phyloP scores from a whole-genome alignment of 208 protist species.

The Trypanosoma vivax region DNA sequence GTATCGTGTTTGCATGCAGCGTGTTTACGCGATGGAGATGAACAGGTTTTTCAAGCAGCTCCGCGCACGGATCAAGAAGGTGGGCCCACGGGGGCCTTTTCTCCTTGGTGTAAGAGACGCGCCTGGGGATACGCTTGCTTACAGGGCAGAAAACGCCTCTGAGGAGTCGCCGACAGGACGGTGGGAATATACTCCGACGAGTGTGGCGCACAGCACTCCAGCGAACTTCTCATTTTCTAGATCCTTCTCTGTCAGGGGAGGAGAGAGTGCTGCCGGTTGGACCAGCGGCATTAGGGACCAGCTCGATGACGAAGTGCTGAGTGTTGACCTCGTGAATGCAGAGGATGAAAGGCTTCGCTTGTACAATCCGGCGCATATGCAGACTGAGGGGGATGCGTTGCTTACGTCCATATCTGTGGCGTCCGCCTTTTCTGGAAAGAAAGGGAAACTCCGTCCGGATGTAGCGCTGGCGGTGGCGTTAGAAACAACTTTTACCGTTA shows the following conservation, averaged over 20 bases:
- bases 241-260: neutral
- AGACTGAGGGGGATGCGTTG: constrained; percentile 2
- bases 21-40: constrained; percentile 69
- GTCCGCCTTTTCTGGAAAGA: constrained; percentile 12
- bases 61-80: constrained; percentile 42
- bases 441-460: constrained; percentile 56
- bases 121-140: constrained; percentile 25
- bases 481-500: constrained; percentile 43
- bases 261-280: constrained; percentile 4
- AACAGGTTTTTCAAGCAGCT: constrained; percentile 69
- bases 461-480: constrained; percentile 74
- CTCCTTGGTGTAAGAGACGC: constrained; percentile 48
- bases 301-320: constrained; percentile 27
- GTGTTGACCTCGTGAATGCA: constrained; percentile 43
- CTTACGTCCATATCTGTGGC: constrained; percentile 26
- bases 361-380: neutral
- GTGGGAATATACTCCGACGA: neutral
- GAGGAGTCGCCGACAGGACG: neutral
- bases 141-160: constrained; percentile 1
- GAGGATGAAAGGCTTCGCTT: constrained; percentile 43
- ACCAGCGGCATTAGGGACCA: constrained; percentile 1
- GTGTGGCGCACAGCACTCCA: neutral
- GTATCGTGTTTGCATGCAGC: constrained; percentile 79
- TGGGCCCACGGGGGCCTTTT: constrained; percentile 31
- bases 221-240: too few species aligned